phyloP scores from a whole-genome alignment of 2,329 filamentous ascomycete genomes.

The Phoma sp. region DNA sequence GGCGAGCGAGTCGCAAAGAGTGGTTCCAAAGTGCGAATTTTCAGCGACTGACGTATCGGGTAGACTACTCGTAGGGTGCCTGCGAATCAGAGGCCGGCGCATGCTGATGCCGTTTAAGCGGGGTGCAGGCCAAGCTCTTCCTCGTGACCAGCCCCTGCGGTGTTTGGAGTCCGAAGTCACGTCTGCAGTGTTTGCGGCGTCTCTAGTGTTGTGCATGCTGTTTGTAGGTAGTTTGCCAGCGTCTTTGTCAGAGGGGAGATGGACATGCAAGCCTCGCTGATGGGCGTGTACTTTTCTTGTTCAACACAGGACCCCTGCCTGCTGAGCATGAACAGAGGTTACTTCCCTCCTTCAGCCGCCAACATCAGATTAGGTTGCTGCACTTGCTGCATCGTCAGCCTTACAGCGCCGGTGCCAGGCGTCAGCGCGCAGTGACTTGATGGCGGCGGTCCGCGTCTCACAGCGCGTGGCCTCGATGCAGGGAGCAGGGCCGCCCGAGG shows the following conservation, averaged over 20 bases:
- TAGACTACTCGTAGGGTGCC: conserved; percentile 1
- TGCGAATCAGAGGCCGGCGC: conserved; percentile 15
- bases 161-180: background rate
- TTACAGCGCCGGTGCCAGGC: conserved; percentile 11
- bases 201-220: conserved; percentile 3
- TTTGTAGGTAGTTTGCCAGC: background rate
- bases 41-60: conserved; percentile 14
- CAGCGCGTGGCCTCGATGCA: conserved; percentile 24
- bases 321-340: background rate
- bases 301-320: background rate
- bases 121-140: conserved; percentile 13
- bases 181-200: background rate
- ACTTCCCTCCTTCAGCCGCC: conserved; percentile 10
- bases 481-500: conserved; percentile 24
- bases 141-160: conserved; percentile 7
- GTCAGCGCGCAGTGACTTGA: conserved; percentile 20
- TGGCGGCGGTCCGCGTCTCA: conserved; percentile 27
- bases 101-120: conserved; percentile 13
- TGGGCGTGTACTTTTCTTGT: background rate
- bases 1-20: conserved; percentile 12
- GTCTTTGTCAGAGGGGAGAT: background rate
- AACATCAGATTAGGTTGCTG: conserved; percentile 4
- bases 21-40: conserved; percentile 19
- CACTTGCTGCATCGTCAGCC: conserved; percentile 22
- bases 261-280: background rate